These are phyloP conservation scores for Penicillium paradoxum DNA, from an alignment of 495 filamentous ascomycete genomes.

Conservation along the genomic window DNA sequence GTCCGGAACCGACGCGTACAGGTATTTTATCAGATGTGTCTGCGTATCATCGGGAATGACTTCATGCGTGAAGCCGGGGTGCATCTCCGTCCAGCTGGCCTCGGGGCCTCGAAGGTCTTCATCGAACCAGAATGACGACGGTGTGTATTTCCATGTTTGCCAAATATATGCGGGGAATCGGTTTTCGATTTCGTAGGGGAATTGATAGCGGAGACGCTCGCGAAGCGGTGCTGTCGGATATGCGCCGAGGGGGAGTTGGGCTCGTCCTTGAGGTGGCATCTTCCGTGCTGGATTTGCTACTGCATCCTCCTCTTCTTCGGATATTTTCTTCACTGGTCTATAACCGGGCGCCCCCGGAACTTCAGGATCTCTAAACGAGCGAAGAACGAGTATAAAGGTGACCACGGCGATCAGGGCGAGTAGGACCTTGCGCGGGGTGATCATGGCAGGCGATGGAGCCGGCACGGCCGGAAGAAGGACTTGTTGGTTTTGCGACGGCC, in stretches of 20 bases:
- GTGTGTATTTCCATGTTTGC: slow-evolving; percentile 97
- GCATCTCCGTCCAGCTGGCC: slow-evolving; percentile 84
- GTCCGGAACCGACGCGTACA: slow-evolving; percentile 84
- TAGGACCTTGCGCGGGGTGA: slow-evolving; percentile 70
- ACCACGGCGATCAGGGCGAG: slow-evolving; percentile 63
- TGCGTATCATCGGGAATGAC: slow-evolving; percentile 91
- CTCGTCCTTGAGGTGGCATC: slow-evolving; percentile 11
- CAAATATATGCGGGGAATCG: slow-evolving; percentile 98
- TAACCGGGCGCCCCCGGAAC: slow-evolving; percentile 26
- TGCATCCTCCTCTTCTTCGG: slow-evolving; percentile 16
- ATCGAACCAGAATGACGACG: slow-evolving; percentile 70
- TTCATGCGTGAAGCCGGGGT: slow-evolving; percentile 92
- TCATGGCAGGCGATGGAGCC: slow-evolving; percentile 36
- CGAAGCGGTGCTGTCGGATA: slow-evolving; percentile 52
- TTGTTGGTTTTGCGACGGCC: slow-evolving; percentile 5
- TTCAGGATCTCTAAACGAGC: slow-evolving; percentile 48
- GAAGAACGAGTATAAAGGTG: slow-evolving; percentile 65
- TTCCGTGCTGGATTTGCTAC: slow-evolving; percentile 11
- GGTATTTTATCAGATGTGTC: slow-evolving; percentile 70
- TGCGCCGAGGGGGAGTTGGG: slow-evolving; percentile 36
- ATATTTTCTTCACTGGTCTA: slow-evolving; percentile 19
- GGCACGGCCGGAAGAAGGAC: not conserved
- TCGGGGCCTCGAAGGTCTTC: slow-evolving; percentile 73
- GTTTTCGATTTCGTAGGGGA: slow-evolving; percentile 78
- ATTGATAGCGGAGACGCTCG: slow-evolving; percentile 86